Evolutionary conservation across 768 basidiomycete genomes (phyloP).

Genomic region (Ramaria rubella): DNA sequence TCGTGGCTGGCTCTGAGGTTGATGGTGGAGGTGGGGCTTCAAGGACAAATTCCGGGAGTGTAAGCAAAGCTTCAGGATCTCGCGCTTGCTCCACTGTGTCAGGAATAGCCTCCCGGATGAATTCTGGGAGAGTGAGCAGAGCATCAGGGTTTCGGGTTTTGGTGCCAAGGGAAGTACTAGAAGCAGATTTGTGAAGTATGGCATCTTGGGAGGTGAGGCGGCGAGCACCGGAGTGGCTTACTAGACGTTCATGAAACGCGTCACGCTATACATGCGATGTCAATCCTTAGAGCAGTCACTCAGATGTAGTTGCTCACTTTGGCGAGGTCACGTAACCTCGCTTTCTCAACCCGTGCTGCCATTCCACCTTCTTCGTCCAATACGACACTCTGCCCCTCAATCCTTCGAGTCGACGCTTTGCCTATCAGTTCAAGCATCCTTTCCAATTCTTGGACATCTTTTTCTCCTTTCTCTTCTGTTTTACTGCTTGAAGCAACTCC

Average conservation of each 20-base stretch:
- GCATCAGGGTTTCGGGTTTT: slow-evolving; percentile 42
- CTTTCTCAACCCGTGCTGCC: slow-evolving; percentile 47
- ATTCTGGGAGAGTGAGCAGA: slow-evolving; percentile 54
- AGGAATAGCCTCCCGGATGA: slow-evolving; percentile 50
- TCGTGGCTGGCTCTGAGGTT: background rate
- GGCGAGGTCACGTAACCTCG: slow-evolving; percentile 49
- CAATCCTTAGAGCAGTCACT: slow-evolving; percentile 8
- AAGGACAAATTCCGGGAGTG: slow-evolving; percentile 42
- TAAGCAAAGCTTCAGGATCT: slow-evolving; percentile 27
- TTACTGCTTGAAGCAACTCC: slow-evolving; percentile 14
- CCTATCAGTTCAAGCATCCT: slow-evolving; percentile 65
- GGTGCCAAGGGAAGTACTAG: background rate
- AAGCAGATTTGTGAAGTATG: slow-evolving; percentile 34
- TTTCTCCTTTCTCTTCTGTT: slow-evolving; percentile 37
- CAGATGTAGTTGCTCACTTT: slow-evolving; percentile 43
- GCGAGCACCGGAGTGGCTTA: slow-evolving; percentile 64
- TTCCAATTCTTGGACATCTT: slow-evolving; percentile 51
- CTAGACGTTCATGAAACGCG: slow-evolving; percentile 68
- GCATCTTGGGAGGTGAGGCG: slow-evolving; percentile 80
- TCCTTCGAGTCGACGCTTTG: slow-evolving; percentile 59
- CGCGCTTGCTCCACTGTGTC: slow-evolving; percentile 26
- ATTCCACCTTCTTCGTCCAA: slow-evolving; percentile 48
- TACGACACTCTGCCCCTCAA: slow-evolving; percentile 65
- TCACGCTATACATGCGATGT: slow-evolving; percentile 42
- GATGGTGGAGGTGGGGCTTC: slow-evolving; percentile 33